Base-by-base conservation (phyloP, 129 eudicot genomes). In the Sambucus nigra region DNA sequence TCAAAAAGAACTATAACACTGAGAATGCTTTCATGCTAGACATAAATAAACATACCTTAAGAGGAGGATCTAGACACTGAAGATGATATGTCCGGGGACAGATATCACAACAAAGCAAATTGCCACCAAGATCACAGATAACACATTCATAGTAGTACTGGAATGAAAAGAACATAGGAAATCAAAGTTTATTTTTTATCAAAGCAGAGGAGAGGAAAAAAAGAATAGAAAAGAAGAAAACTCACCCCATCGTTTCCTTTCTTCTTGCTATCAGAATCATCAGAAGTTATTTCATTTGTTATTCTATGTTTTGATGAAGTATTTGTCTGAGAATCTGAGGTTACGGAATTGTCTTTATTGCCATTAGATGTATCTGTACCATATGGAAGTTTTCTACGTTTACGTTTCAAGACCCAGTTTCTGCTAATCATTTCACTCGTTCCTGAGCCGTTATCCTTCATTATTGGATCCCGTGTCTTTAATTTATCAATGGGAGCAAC, bases 231-330 rank as follows among this genome's bases (percentile, higher is more conserved):
- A 48, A 32, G 39, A 25, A 46, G 57, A 44, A 7, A 53, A 59
- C 77, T 73, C 48, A 89, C 98, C 75, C 94, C 95, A 58, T 85
- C 95, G 53, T 76, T 60, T 62, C 95, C 95, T 75, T 79, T 91
- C 73, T 42, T 74, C 71, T 76, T 85, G 68, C 81, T 60, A 60
- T 70, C 67, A 60, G 68, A 73, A 19, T 14, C 75, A 51, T 42
- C 65, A n/a, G 67, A 63, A 15, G 71, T 58, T 52, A 21, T 22
- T 32, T 76, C 83, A 27, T 58, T 69, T 21, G 64, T 72, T 24
- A 17, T 11, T 27, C 49, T 61, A 46, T 48, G 57, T 69, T 68
- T 75, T 8, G 77, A 57, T 18, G 65, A 64, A 35, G 74, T 53
- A 49, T 60, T 67, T 50, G 75, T 58, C 19, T 59, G 71, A 38